Evolutionary conservation across 345 rosid genomes (phyloP).

Genomic region (Aethionema arabicum): DNA sequence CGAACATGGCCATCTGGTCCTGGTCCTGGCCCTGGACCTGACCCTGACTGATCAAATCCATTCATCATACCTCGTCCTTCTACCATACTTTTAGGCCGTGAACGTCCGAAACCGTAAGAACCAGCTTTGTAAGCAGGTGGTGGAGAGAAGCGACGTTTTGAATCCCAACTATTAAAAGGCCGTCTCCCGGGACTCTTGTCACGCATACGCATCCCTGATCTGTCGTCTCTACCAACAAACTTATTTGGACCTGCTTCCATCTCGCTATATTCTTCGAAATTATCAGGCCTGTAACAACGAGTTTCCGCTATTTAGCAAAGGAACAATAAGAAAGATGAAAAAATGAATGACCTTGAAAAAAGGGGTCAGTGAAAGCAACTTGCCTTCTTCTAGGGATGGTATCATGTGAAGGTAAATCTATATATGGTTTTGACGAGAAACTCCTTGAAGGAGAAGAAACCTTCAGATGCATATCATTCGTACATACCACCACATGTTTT

Average conservation of each 20-base stretch:
- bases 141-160: constrained; percentile 37
- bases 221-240: constrained; percentile 39
- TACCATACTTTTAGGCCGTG: constrained; percentile 36
- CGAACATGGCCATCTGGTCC: constrained; percentile 37
- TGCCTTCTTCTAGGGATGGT: constrained; percentile 43
- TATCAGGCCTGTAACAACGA: constrained; percentile 42
- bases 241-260: constrained; percentile 34
- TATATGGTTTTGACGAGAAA: constrained; percentile 7
- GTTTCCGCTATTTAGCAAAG: constrained; percentile 5
- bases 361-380: constrained; percentile 2
- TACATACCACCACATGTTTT: constrained; percentile 30
- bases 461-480: constrained; percentile 29
- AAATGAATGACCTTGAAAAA: background rate
- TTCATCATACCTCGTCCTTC: constrained; percentile 35
- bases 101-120: constrained; percentile 32
- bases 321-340: background rate
- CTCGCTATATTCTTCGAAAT: constrained; percentile 32
- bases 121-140: constrained; percentile 23
- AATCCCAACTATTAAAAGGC: constrained; percentile 32
- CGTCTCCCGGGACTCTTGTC: constrained; percentile 43
- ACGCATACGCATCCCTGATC: constrained; percentile 30
- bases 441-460: constrained; percentile 27
- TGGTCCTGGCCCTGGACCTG: constrained; percentile 28
- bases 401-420: constrained; percentile 37
- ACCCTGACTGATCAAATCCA: constrained; percentile 30